A percentile compares a stretch with the other conserved stretches of the same genome.
Evolutionary conservation across 495 filamentous ascomycete species (phyloP).

Genomic region (Aspergillus taichungensis): DNA sequence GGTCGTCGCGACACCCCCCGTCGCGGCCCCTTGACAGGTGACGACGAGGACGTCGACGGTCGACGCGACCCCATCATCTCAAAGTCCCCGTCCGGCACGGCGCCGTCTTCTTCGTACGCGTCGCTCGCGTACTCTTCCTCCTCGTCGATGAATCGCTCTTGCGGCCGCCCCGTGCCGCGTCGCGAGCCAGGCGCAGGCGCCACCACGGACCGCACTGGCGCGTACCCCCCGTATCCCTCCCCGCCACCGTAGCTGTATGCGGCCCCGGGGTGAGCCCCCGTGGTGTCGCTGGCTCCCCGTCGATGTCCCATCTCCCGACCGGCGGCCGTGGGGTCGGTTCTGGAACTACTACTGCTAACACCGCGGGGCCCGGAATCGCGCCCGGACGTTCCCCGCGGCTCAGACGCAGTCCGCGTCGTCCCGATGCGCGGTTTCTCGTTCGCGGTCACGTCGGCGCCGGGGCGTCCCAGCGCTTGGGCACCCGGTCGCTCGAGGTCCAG

Average conservation of each 20-base stretch:
- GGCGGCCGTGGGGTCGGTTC: too few species aligned
- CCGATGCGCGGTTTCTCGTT: slow-evolving; percentile 39
- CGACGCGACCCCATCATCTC: slow-evolving; percentile 57
- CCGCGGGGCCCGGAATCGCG: too few species aligned
- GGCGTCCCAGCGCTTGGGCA: slow-evolving; percentile 19
- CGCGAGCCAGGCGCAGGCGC: slow-evolving; percentile 21
- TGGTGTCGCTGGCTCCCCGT: slow-evolving; percentile 24
- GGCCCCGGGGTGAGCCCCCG: slow-evolving; percentile 5
- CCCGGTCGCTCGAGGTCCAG: slow-evolving; percentile 32
- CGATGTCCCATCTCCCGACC: slow-evolving; percentile 20
- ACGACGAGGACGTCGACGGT: slow-evolving; percentile 21
- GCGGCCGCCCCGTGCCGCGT: slow-evolving; percentile 29
- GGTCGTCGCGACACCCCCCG: slow-evolving; percentile 25
- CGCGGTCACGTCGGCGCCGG: slow-evolving; percentile 8
- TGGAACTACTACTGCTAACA: too few species aligned
- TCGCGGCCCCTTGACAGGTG: slow-evolving; percentile 8
- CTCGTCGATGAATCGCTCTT: slow-evolving; percentile 60
- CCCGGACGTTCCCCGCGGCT: slow-evolving; percentile 36
- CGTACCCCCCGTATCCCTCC: slow-evolving; percentile 65
- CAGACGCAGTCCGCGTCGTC: slow-evolving; percentile 46
- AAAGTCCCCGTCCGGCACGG: slow-evolving; percentile 61
- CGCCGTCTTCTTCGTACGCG: slow-evolving; percentile 49
- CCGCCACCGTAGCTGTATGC: slow-evolving; percentile 46
- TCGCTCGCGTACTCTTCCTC: slow-evolving; percentile 63
- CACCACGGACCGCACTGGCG: slow-evolving; percentile 16